These are phyloP conservation scores for Melaleuca quinquenervia DNA, from an alignment of 345 rosid species.

Conservation along the genomic window DNA sequence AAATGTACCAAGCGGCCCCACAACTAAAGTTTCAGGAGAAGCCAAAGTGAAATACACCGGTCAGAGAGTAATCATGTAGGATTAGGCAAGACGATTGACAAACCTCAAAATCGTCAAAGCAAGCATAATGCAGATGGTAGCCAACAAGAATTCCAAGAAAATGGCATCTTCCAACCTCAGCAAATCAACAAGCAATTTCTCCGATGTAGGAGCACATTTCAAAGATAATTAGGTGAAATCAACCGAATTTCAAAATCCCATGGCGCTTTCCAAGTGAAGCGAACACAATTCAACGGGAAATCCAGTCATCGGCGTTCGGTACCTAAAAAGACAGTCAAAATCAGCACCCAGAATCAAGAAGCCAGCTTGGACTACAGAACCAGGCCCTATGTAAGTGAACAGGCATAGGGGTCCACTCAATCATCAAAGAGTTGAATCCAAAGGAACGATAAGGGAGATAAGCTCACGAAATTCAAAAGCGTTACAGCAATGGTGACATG, in stretches of 20 bases:
- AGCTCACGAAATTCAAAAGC: not conserved
- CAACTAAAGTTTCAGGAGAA: not conserved
- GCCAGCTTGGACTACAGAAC: conserved; percentile 5
- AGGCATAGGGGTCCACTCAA: not conserved
- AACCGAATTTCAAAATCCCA: not conserved
- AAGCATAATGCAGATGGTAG: conserved; percentile 8
- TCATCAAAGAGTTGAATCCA: conserved; percentile 6
- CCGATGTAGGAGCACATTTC: conserved; percentile 9
- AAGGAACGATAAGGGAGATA: not conserved
- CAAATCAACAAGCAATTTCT: not conserved
- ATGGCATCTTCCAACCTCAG: not conserved
- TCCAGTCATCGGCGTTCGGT: conserved; percentile 14
- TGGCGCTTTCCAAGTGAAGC: not conserved
- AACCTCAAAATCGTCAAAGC: conserved; percentile 2
- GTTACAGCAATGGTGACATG: conserved; percentile 1
- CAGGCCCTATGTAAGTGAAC: not conserved
- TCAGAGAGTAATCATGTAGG: not conserved
- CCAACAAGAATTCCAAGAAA: not conserved
- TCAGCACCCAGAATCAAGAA: conserved; percentile 2
- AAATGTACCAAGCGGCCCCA: not conserved
- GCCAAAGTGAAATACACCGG: not conserved
- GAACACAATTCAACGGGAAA: not conserved
- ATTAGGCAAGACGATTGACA: not conserved
- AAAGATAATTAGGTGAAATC: conserved; percentile 10
- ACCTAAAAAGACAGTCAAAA: conserved; percentile 18